These are phyloP conservation scores for Rhizopogon vesiculosus DNA, from an alignment of 768 basidiomycete species.

Conservation along the genomic window DNA sequence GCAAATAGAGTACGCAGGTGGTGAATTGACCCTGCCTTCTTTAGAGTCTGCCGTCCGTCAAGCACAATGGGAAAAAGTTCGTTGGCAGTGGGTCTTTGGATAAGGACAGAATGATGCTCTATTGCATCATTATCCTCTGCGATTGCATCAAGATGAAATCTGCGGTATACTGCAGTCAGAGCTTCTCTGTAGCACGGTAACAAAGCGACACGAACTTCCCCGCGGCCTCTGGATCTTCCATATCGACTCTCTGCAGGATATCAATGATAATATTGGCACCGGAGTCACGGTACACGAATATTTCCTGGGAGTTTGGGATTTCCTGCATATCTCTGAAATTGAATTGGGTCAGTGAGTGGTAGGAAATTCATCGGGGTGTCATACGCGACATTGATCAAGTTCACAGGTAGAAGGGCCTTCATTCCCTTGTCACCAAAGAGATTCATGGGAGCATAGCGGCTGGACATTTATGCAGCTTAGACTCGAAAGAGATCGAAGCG, in stretches of 20 bases:
- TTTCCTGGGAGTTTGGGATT: conserved; percentile 93
- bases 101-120: neutral
- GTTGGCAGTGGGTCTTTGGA: conserved; percentile 24
- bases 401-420: conserved; percentile 36
- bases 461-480: neutral
- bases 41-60: conserved; percentile 63
- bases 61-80: conserved; percentile 63
- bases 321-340: conserved; percentile 60
- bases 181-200: neutral
- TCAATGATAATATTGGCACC: conserved; percentile 80
- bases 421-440: conserved; percentile 88
- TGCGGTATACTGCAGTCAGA: conserved; percentile 28
- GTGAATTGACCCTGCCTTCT: conserved; percentile 60
- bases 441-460: conserved; percentile 18
- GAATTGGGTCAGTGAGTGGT: neutral
- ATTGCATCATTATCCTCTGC: conserved; percentile 86
- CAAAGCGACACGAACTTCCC: conserved; percentile 45
- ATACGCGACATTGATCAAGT: conserved; percentile 84
- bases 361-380: neutral
- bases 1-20: conserved; percentile 48
- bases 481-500: too few species aligned
- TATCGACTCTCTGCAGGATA: conserved; percentile 69
- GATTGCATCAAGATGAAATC: conserved; percentile 87
- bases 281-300: conserved; percentile 70
- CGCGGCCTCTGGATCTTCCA: conserved; percentile 47